Conservation (phyloP, 768 basidiomycete genomes). For the Boletales sp. region DNA sequence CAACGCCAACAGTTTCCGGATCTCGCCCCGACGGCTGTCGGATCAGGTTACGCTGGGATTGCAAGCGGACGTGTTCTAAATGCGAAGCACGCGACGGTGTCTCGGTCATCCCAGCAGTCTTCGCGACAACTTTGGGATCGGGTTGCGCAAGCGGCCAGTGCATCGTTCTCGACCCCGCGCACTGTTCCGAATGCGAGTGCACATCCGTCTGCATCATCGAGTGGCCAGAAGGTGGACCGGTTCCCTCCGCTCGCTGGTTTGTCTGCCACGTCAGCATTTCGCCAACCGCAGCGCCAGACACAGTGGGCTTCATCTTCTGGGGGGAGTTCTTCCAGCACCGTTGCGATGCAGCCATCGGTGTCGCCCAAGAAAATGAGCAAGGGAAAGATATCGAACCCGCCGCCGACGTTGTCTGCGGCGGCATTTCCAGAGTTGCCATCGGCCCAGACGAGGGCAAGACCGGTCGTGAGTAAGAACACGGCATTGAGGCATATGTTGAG, state of each 20-base stretch:
- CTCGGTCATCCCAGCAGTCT: conserved; percentile 51
- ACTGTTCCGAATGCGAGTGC: conserved; percentile 10
- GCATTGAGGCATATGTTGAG: conserved; percentile 62
- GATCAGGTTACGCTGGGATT: conserved; percentile 74
- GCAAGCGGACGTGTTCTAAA: conserved; percentile 80
- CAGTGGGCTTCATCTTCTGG: conserved; percentile 44
- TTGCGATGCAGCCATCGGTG: neutral
- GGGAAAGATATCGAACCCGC: conserved; percentile 8
- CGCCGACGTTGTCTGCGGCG: conserved; percentile 46
- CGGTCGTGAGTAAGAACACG: conserved; percentile 52
- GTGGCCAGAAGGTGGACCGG: conserved; percentile 11
- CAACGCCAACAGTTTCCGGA: conserved; percentile 87
- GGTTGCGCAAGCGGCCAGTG: conserved; percentile 75
- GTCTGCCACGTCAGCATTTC: conserved; percentile 24
- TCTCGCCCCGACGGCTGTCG: conserved; percentile 53
- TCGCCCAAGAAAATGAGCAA: conserved; percentile 14
- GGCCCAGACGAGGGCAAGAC: conserved; percentile 29
- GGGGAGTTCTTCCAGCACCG: neutral
- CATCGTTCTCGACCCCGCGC: conserved; percentile 39
- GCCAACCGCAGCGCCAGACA: conserved; percentile 50
- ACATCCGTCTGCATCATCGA: conserved; percentile 28
- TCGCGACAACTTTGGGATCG: conserved; percentile 80
- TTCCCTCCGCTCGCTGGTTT: conserved; percentile 31
- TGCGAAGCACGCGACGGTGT: conserved; percentile 70
- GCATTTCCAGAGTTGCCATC: conserved; percentile 73